Conservation (phyloP, 192 early-diverging fungal genomes). For the Chytriomyces hyalinus region DNA sequence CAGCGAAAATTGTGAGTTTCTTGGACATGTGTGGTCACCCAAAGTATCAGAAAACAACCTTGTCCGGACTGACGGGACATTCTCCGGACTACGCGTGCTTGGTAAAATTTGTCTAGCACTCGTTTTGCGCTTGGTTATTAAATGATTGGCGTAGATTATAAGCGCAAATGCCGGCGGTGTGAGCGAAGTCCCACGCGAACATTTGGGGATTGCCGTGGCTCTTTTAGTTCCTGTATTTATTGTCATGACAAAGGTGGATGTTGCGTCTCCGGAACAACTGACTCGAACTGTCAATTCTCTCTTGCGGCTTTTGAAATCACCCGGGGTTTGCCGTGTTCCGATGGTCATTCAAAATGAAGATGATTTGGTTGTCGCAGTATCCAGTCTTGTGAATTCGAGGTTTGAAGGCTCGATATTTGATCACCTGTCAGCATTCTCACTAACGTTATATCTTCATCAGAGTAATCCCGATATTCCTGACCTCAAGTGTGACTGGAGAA, state of each 20-base stretch:
- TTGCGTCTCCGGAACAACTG: slow-evolving; percentile 49
- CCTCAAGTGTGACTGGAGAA: slow-evolving; percentile 82
- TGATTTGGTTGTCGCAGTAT: slow-evolving; percentile 46
- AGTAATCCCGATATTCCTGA: slow-evolving; percentile 82
- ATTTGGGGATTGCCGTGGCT: slow-evolving; percentile 75
- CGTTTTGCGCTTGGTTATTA: neutral
- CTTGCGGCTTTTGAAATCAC: slow-evolving; percentile 47
- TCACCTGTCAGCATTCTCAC: neutral
- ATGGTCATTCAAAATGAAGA: slow-evolving; percentile 55
- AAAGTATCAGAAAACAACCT: slow-evolving; percentile 87
- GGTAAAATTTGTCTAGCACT: neutral
- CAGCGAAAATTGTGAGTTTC: slow-evolving; percentile 84
- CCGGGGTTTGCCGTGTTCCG: slow-evolving; percentile 53
- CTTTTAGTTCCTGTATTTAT: slow-evolving; percentile 82
- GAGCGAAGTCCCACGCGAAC: slow-evolving; percentile 76
- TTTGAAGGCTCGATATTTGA: slow-evolving; percentile 15
- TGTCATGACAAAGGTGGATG: slow-evolving; percentile 83
- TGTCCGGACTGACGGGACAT: slow-evolving; percentile 81
- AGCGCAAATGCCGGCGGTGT: slow-evolving; percentile 70
- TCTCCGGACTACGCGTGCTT: slow-evolving; percentile 85
- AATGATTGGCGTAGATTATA: slow-evolving; percentile 49
- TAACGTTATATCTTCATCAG: slow-evolving; percentile 16
- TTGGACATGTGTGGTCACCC: slow-evolving; percentile 88
- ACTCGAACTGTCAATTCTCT: slow-evolving; percentile 52
- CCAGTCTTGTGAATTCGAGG: slow-evolving; percentile 37